Percentiles rank a stretch among this genome's conserved stretches.
phyloP scores from a whole-genome alignment of 345 rosid species.

The Euclidium syriacum region DNA sequence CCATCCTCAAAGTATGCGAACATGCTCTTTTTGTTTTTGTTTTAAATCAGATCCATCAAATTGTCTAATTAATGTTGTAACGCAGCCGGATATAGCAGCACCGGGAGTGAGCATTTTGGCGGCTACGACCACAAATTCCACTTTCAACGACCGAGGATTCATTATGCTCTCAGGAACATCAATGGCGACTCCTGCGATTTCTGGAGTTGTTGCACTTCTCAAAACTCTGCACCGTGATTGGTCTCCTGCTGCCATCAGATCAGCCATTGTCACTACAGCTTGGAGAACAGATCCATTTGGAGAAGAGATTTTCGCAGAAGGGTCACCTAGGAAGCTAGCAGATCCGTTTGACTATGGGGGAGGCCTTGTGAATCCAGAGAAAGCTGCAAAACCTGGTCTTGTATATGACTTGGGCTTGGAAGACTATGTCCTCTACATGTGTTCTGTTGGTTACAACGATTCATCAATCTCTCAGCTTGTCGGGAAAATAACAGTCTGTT shows the following conservation, averaged over 20 bases:
- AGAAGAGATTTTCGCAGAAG: constrained; percentile 42
- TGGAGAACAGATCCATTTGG: constrained; percentile 36
- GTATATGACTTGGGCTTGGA: constrained; percentile 44
- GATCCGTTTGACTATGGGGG: constrained; percentile 53
- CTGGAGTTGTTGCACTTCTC: constrained; percentile 40
- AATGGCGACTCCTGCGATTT: constrained; percentile 36
- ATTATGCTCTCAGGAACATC: constrained; percentile 38
- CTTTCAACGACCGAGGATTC: constrained; percentile 25
- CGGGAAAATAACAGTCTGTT: constrained; percentile 27
- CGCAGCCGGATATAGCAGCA: constrained; percentile 46
- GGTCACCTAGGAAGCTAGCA: constrained; percentile 33
- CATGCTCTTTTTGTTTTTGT: not conserved
- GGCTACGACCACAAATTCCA: constrained; percentile 20
- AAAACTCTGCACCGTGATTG: constrained; percentile 34
- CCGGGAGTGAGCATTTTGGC: constrained; percentile 43
- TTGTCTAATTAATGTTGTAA: not conserved
- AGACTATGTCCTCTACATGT: constrained; percentile 48
- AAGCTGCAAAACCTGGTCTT: constrained; percentile 55
- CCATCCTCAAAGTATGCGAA: constrained; percentile 17
- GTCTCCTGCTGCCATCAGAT: constrained; percentile 47
- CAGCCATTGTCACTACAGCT: constrained; percentile 47
- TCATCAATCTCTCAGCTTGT: constrained; percentile 45
- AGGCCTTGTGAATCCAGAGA: constrained; percentile 56
- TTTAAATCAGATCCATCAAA: not conserved
- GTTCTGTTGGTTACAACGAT: constrained; percentile 40